Conservation (phyloP, 306 rosid genomes). For the Cucumis hystrix region DNA sequence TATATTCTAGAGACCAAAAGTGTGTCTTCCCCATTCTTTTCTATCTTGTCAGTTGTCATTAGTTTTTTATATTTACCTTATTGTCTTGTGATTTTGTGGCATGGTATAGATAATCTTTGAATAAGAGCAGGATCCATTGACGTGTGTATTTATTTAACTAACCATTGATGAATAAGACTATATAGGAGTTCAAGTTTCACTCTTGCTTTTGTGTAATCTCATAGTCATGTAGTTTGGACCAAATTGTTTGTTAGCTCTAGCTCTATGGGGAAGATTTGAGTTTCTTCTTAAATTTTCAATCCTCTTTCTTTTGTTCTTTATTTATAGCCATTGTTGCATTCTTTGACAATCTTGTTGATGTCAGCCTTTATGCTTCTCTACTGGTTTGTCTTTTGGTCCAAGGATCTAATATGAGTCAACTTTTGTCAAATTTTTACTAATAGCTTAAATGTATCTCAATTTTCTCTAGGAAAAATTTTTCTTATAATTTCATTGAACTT, state of each 20-base stretch:
- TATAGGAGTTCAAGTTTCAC: not conserved
- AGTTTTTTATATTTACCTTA: not conserved
- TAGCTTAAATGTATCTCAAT: not conserved
- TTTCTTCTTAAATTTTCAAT: not conserved
- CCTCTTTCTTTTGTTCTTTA: not conserved
- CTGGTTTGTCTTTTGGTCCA: conserved; percentile 31
- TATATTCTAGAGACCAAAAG: not conserved
- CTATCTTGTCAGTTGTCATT: not conserved
- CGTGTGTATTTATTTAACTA: too few relatives aligned
- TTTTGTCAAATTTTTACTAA: not conserved
- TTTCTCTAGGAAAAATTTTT: not conserved
- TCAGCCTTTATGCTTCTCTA: conserved; percentile 72
- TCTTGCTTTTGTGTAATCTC: not conserved
- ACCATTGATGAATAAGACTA: not conserved
- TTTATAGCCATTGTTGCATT: conserved; percentile 77
- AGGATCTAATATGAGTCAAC: not conserved
- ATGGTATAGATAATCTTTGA: not conserved
- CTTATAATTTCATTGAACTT: not conserved
- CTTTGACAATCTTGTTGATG: conserved; percentile 77
- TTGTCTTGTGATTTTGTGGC: not conserved
- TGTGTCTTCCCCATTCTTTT: not conserved
- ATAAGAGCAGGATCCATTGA: not conserved
- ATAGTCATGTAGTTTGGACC: not conserved
- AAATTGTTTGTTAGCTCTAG: not conserved
- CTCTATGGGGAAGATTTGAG: not conserved